Evolutionary conservation across 2,329 filamentous ascomycete species (phyloP).

Genomic region (Beauveria pseudobassiana): DNA sequence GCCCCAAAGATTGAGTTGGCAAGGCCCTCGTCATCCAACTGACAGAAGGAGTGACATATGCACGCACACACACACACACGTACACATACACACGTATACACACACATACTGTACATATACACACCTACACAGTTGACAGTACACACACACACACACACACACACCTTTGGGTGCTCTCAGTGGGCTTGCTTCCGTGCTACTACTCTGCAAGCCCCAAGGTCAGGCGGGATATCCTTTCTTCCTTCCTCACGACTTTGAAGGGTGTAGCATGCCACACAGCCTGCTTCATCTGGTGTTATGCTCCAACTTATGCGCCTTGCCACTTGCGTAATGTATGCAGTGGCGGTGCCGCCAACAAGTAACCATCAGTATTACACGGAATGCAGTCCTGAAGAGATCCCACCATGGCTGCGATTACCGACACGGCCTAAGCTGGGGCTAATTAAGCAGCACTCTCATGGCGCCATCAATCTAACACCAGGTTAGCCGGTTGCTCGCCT

Average conservation of each 20-base stretch:
- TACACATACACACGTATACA: neutral
- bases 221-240: neutral
- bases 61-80: neutral
- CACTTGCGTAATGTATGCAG: neutral
- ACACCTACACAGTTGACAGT: neutral
- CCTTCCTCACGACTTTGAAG: neutral
- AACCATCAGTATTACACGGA: neutral
- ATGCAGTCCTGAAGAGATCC: neutral
- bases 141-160: neutral
- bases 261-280: neutral
- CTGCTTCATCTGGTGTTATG: slow-evolving; percentile 6
- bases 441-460: neutral
- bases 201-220: neutral
- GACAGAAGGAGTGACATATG: neutral
- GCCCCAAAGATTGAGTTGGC: too few species aligned
- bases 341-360: too few species aligned
- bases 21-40: too few species aligned
- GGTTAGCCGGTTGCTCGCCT: neutral
- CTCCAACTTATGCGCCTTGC: neutral
- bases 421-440: neutral
- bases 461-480: slow-evolving; percentile 1
- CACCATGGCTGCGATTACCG: slow-evolving; percentile 4
- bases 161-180: neutral
- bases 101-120: neutral
- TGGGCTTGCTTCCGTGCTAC: slow-evolving; percentile 5